These are phyloP conservation scores for Vitis amurensis DNA, from an alignment of 164 flowering plant genomes.

Conservation along the genomic window DNA sequence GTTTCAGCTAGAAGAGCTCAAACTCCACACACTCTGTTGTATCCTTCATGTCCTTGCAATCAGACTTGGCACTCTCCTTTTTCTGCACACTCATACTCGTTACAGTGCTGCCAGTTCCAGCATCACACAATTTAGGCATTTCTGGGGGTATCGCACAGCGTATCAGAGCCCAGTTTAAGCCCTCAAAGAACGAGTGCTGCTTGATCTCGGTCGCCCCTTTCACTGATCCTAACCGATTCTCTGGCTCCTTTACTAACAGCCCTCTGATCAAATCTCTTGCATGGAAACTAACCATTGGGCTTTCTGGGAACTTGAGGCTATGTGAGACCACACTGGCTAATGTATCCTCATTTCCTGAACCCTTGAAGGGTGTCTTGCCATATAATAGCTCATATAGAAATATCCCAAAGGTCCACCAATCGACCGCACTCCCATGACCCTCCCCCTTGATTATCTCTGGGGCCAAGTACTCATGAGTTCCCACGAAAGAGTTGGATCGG, in stretches of 20 bases:
- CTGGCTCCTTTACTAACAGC: slow-evolving; percentile 69
- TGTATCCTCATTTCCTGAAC: slow-evolving; percentile 68
- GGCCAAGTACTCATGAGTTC: slow-evolving; percentile 91
- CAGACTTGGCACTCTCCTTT: slow-evolving; percentile 24
- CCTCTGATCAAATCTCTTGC: slow-evolving; percentile 72
- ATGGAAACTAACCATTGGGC: slow-evolving; percentile 53
- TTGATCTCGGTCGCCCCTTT: slow-evolving; percentile 90
- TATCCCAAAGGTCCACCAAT: slow-evolving; percentile 94
- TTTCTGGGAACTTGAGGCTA: slow-evolving; percentile 62
- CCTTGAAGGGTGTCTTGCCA: slow-evolving; percentile 86
- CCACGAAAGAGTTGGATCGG: slow-evolving; percentile 88
- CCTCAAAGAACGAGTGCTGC: slow-evolving; percentile 77
- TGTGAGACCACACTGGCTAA: slow-evolving; percentile 67
- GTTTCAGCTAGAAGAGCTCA: slow-evolving; percentile 52
- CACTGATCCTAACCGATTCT: slow-evolving; percentile 64
- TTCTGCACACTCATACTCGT: slow-evolving; percentile 13
- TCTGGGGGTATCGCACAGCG: slow-evolving; percentile 78
- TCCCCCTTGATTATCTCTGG: slow-evolving; percentile 88
- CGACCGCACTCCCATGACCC: slow-evolving; percentile 90
- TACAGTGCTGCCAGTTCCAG: slow-evolving; percentile 13
- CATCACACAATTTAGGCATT: slow-evolving; percentile 45
- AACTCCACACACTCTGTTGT: slow-evolving; percentile 43
- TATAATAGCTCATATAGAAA: slow-evolving; percentile 77
- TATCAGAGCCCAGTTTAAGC: slow-evolving; percentile 83
- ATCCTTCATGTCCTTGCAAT: slow-evolving; percentile 10